Base-by-base conservation (phyloP, 768 basidiomycete species). In the Suillus decipiens region DNA sequence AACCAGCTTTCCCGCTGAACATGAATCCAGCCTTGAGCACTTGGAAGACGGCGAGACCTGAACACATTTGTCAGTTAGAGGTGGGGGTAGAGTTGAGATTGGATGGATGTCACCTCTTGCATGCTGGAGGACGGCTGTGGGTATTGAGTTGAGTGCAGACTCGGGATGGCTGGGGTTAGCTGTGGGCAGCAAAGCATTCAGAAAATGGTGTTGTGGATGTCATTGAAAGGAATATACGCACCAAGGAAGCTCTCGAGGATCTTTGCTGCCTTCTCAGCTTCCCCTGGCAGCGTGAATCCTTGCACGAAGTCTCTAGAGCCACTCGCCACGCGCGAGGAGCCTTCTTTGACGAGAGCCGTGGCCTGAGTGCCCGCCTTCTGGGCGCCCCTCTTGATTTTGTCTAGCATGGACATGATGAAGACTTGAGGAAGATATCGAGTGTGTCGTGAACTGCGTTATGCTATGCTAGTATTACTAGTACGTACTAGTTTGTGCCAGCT, bases 21-120 rank as follows among this genome's bases (percentile, higher is more conserved):
- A 96, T 86, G 80, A 98, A 96, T 2, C 96, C 95, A 5, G 93
- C 93, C 77, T 93, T 92, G 75, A 97, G 79, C 15, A 97, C 93
- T 69, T 94, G 92, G 83, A 97, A 98, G 68, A 98, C 84, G 56
- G 96, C 96, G 64, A 98, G 88, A 59, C 95, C 95, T 96, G 67
- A 45, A 50, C 9, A 17, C 61, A 19, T 37, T 45, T 1, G 24
- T n/a, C 22, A 60, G 59, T 6, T 24, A 14, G 51, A 22, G 57
- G 54, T 22, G 42, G 61, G 42, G 55, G 50, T 54, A n/a, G 45
- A 33, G 60, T 4, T 19, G 48, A n/a, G 33, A 37, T 36, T 62
- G 5, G 51, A 41, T 17, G 28, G 7, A 48, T 62, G 79, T 58
- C 67, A 91, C 96, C 96, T 82, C 96, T 85, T 19, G 96, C 95